Evolutionary conservation across 345 rosid genomes (phyloP).

Genomic region (Durio zibethinus): DNA sequence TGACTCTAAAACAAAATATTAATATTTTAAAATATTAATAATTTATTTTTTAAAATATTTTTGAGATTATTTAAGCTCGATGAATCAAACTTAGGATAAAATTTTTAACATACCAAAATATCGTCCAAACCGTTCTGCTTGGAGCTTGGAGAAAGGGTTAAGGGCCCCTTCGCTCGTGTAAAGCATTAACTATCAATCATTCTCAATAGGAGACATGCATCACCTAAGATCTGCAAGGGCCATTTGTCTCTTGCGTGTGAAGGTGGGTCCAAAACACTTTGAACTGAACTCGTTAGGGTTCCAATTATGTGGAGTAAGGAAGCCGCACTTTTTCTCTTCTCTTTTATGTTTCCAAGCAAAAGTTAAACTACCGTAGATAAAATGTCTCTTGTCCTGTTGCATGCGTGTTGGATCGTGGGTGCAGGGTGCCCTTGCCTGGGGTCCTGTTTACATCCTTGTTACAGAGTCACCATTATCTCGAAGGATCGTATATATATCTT

Average conservation of each 20-base stretch:
- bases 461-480: not conserved
- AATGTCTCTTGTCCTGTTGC: not conserved
- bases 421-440: not conserved
- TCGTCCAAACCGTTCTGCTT: not conserved
- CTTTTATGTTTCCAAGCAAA: not conserved
- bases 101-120: not conserved
- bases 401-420: not conserved
- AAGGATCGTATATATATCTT: not conserved
- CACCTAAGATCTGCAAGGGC: not conserved
- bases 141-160: not conserved
- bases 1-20: too few species aligned
- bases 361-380: not conserved
- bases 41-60: too few species aligned
- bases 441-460: not conserved
- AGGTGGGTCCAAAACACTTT: not conserved
- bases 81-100: too few species aligned
- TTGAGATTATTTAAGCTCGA: too few species aligned
- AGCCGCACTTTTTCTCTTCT: not conserved
- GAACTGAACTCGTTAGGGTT: not conserved
- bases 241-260: not conserved
- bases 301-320: too few species aligned
- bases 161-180: not conserved
- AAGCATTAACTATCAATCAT: not conserved
- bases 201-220: slow-evolving; percentile 7
- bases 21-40: too few species aligned